Conservation (phyloP, 1,284 basidiomycete species). For the Cystobasidium pallidum region DNA sequence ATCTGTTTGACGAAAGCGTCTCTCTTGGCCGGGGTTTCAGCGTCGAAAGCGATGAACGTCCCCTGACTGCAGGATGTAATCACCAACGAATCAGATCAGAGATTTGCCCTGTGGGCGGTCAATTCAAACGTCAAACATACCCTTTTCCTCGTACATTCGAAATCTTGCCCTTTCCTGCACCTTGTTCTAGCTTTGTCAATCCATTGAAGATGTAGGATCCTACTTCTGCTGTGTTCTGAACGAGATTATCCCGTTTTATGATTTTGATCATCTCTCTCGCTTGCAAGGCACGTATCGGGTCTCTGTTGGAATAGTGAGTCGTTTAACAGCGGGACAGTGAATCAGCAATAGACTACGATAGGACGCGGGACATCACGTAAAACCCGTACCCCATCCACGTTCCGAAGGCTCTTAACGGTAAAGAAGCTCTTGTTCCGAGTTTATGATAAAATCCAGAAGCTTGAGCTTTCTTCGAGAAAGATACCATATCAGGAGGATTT, state of each 20-base stretch:
- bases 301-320: constrained; percentile 50
- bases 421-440: constrained; percentile 59
- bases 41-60: constrained; percentile 63
- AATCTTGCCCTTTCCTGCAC: constrained; percentile 48
- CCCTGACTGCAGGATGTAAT: constrained; percentile 56
- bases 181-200: constrained; percentile 54
- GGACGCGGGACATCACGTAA: no score
- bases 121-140: constrained; percentile 1
- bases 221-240: constrained; percentile 56
- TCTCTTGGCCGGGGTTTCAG: constrained; percentile 55
- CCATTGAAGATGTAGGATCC: constrained; percentile 56
- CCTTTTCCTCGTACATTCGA: constrained; percentile 59
- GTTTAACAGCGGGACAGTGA: no score
- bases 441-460: constrained; percentile 62
- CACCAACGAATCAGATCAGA: no score
- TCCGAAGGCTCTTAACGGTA: constrained; percentile 61
- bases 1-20: constrained; percentile 60
- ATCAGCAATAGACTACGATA: no score
- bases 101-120: not conserved
- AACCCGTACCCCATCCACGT: constrained; percentile 16
- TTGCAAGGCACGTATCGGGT: constrained; percentile 62
- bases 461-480: constrained; percentile 63
- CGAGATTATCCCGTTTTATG: constrained; percentile 58
- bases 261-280: constrained; percentile 60
- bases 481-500: constrained; percentile 62